phyloP scores from a whole-genome alignment of 2,329 filamentous ascomycete species.

The Alternaria brassicae region DNA sequence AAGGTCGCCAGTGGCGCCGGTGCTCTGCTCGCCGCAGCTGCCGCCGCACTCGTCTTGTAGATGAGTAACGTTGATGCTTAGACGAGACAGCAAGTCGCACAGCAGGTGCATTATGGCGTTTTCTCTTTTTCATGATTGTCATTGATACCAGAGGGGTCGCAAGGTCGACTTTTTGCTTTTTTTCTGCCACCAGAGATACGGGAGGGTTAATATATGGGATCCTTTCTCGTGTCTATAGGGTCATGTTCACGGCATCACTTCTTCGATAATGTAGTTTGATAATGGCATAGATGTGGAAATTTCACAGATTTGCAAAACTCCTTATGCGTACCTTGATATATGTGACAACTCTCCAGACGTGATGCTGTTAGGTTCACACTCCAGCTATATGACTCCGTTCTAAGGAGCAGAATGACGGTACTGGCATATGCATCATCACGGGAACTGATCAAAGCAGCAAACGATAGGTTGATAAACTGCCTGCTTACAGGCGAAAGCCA shows the following conservation, averaged over 20 bases:
- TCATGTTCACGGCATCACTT: not conserved
- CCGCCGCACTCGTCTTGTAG: constrained; percentile 37
- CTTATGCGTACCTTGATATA: not conserved
- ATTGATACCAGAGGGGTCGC: constrained; percentile 32
- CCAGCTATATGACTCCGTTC: not conserved
- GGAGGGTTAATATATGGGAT: constrained; percentile 2
- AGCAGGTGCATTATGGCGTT: constrained; percentile 26
- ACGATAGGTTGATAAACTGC: not conserved
- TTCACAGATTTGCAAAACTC: not conserved
- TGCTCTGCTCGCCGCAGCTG: constrained; percentile 30
- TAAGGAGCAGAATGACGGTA: not conserved
- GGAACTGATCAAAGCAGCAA: not conserved
- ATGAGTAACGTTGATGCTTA: constrained; percentile 1
- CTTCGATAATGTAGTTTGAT: constrained; percentile 15
- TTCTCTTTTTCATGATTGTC: constrained; percentile 7
- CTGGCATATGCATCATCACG: not conserved
- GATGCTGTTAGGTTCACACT: not conserved
- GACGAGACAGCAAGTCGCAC: not conserved
- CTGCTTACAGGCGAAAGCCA: not conserved
- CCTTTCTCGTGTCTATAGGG: constrained; percentile 8
- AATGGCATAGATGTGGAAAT: constrained; percentile 3
- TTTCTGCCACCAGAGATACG: not conserved
- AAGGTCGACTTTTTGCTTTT: not conserved
- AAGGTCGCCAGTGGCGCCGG: constrained; percentile 32
- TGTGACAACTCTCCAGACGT: not conserved